Evolutionary conservation across 345 rosid genomes (phyloP), one percentile per base, ranked within the genome.

Genomic region (Sisymbrium irio): DNA sequence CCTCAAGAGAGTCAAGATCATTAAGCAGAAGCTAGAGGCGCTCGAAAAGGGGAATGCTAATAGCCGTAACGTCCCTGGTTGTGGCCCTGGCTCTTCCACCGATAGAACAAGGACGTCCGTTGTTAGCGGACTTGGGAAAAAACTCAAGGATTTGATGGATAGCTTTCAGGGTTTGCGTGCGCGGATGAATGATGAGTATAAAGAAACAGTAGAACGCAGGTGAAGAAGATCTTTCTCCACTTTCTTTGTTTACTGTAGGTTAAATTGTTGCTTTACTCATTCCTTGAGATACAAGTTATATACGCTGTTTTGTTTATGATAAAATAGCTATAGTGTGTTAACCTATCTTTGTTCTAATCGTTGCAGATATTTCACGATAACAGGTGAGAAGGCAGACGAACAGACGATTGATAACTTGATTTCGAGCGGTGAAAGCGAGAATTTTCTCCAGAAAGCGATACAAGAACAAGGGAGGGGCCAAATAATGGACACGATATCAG

Each of bases 381-480:
- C 94, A 0, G 94, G 97, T 20, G 80, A 90, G 78, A 77, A 75
- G 50, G 82, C 97, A 0, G 88, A 91, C 14, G 96, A 89, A 40
- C 88, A 91, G 9, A 86, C 91, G 0, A 88, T 93, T 10, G 97
- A 91, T 64, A 83, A 83, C 42, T 77, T 93, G 76, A 93, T 91
- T 11, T 78, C 87, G 0, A 93, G 94, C 9, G 98, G 98, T 6
- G 92, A 93, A 59, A 89, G 98, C 32, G 97, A 89, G 49, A 88
- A 85, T 35, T 84, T 93, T 62, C 80, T 93, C 36, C 94, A 91
- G 20, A 91, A 84, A 82, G 98, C 97, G 1, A 88, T 91, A 14
- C 94, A 91, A 79, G 94, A 91, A 51, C 96, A 89, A 66, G 94
- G 98, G 6, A 84, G 96, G 41, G 97, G 96, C 9, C 89, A 87